Base-by-base conservation (phyloP, 1,139 yeast species). In the Blastobotrys buckinghamii region DNA sequence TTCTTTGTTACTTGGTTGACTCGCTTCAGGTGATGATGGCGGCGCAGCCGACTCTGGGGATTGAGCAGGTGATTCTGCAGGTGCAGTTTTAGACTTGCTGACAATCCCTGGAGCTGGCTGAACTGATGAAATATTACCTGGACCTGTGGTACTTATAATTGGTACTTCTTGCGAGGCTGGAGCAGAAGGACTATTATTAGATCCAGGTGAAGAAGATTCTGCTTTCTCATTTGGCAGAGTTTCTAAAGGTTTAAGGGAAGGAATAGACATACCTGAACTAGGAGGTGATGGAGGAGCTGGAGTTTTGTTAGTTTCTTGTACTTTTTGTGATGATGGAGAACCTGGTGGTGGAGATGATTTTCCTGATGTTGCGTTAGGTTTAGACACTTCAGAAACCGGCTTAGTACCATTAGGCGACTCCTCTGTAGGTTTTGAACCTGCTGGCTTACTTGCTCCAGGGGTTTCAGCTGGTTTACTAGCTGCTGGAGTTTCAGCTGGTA, bases 101-200 rank as follows among this genome's bases (percentile, higher is more conserved):
- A 7, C 16, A 32, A 6, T 7, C 16, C 17, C n/a, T 16, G 39
- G 17, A n/a, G n/a, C 5, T 7, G 19, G 13, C 7, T 13, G n/a
- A 24, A 13, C 26, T 10, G 41, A 27, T n/a, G 27, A 27, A 2
- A n/a, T 19, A 10, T 19, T 12, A 19, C 26, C 41, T 30, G 38
- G 44, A 29, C 15, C 44, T 41, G 44, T 24, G 4, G 34, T 22
- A 22, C 24, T 16, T 24, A 42, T 35, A 9, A 30, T 37, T n/a
- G 51, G 42, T 29, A 43, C 49, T 20, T 46, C 36, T 29, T 40
- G 30, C 24, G 48, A 15, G 26, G 47, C 41, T 30, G 44, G 41
- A 10, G 45, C 45, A 30, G 38, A 12, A 19, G 22, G 16, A 22
- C 24, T 22, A 22, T 22, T 22, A 22, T 7, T 22, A n/a, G 43